These are phyloP conservation scores for Podospora anserina DNA, from an alignment of 495 filamentous ascomycete species.

Conservation along the genomic window DNA sequence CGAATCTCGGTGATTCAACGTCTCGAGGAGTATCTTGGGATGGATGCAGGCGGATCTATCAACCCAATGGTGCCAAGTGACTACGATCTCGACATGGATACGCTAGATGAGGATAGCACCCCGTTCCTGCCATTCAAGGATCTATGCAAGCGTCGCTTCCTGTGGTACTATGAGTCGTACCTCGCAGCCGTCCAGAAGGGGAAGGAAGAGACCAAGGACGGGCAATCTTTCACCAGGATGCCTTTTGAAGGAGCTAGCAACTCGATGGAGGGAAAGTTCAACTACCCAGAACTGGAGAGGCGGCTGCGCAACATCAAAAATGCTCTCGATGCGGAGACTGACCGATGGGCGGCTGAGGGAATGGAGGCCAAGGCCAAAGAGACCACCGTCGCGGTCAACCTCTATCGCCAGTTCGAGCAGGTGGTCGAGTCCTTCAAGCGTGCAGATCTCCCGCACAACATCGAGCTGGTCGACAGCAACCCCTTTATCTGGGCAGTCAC, in stretches of 20 bases:
- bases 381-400: slow-evolving; percentile 69
- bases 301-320: slow-evolving; percentile 64
- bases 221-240: slow-evolving; percentile 67
- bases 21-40: slow-evolving; percentile 73
- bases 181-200: slow-evolving; percentile 64
- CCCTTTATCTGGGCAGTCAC: slow-evolving; percentile 66
- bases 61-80: slow-evolving; percentile 33
- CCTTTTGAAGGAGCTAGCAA: slow-evolving; percentile 80
- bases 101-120: slow-evolving; percentile 51
- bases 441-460: slow-evolving; percentile 64
- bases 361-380: slow-evolving; percentile 60
- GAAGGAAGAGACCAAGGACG: slow-evolving; percentile 56
- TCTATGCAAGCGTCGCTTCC: slow-evolving; percentile 82
- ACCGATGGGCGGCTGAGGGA: slow-evolving; percentile 69
- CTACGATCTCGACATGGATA: slow-evolving; percentile 51
- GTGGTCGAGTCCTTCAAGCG: slow-evolving; percentile 69
- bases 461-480: slow-evolving; percentile 70
- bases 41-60: slow-evolving; percentile 51
- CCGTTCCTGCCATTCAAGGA: slow-evolving; percentile 82
- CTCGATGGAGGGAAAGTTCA: slow-evolving; percentile 81
- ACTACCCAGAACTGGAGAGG: slow-evolving; percentile 70
- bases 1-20: slow-evolving; percentile 82
- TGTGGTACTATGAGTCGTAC: slow-evolving; percentile 95
- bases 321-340: slow-evolving; percentile 67
- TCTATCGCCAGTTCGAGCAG: slow-evolving; percentile 81